Conservation (phyloP, 192 early-diverging fungal species). For the Mortierella claussenii region DNA sequence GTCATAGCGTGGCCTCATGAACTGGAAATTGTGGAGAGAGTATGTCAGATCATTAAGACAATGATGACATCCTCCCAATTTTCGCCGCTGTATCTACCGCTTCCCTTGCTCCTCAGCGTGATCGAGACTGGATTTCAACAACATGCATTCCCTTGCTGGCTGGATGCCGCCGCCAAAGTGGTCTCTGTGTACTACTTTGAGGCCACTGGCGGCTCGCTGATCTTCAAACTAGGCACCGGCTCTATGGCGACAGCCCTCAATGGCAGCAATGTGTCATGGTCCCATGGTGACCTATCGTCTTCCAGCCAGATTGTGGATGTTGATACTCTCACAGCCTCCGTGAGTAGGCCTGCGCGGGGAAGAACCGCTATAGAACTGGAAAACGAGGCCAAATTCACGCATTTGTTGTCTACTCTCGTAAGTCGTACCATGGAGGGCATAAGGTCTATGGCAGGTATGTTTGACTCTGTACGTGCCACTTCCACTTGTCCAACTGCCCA, state of each 20-base stretch:
- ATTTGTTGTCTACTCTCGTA: conserved; percentile 39
- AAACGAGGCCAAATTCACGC: conserved; percentile 31
- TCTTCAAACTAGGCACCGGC: conserved; percentile 28
- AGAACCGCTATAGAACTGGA: conserved; percentile 20
- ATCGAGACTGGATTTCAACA: conserved; percentile 54
- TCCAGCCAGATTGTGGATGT: conserved; percentile 16
- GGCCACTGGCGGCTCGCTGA: conserved; percentile 51
- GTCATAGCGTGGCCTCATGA: conserved; percentile 57
- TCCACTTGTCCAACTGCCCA: too few species aligned
- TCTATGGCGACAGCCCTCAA: conserved; percentile 15
- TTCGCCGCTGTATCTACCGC: conserved; percentile 52
- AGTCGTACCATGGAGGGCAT: conserved; percentile 57
- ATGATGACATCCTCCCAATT: conserved; percentile 58
- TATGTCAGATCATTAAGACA: conserved; percentile 59
- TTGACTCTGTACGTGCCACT: too few species aligned
- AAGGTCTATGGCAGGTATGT: conserved; percentile 48
- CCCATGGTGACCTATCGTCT: not conserved
- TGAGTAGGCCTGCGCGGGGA: not conserved
- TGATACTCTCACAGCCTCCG: not conserved
- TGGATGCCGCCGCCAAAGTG: conserved; percentile 58
- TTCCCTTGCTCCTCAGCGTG: conserved; percentile 43
- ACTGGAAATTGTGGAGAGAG: conserved; percentile 53
- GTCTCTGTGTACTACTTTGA: conserved; percentile 61
- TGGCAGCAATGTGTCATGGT: not conserved
- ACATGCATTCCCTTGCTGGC: conserved; percentile 55